Evolutionary conservation across 2,329 filamentous ascomycete genomes (phyloP), one percentile per base, ranked within the genome.

Genomic region (Colletotrichum euphorbiae): DNA sequence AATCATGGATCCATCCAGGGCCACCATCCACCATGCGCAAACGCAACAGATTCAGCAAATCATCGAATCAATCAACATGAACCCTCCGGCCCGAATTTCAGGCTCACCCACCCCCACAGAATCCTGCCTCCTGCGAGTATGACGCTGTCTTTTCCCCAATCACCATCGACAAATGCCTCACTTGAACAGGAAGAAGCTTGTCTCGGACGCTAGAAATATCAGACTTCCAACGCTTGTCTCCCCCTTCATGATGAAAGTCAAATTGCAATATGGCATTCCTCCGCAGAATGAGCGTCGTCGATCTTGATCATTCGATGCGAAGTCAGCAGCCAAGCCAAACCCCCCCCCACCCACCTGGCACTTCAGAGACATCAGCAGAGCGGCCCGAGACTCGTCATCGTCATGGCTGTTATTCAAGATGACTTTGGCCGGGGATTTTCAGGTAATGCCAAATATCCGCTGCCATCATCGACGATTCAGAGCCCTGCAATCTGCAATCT

Each of bases 91-190:
- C 65, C 54, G 60, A 65, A 64, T 57, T 36, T 54, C 46, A 68
- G 40, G 65, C 52, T 45, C 65, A 28, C 38, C 45, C 48, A 64
- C 46, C 60, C 65, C 65, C 50, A 59, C 59, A 62, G 31, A 36
- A 59, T 65, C 46, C 48, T 65, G 40, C 60, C 40, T 68, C 54
- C 54, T 58, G n/a, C 28, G 31, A 46, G 54, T 19, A 46, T 28
- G 61, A 48, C 48, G 46, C 31, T 19, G 19, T 9, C 24, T 48
- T 43, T 38, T 13, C 54, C 61, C 64, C 65, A 68, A 68, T 68
- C 65, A 68, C 13, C 46, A 36, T 59, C 40, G 21, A 6, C 61
- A 59, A 68, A 59, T 68, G 61, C 52, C 54, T 68, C 60, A 59
- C 54, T 48, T 46, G 33, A 24, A 24, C 60, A 55, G 38, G 60